These are phyloP conservation scores for Urtica urens DNA, from an alignment of 306 rosid genomes.

Conservation along the genomic window DNA sequence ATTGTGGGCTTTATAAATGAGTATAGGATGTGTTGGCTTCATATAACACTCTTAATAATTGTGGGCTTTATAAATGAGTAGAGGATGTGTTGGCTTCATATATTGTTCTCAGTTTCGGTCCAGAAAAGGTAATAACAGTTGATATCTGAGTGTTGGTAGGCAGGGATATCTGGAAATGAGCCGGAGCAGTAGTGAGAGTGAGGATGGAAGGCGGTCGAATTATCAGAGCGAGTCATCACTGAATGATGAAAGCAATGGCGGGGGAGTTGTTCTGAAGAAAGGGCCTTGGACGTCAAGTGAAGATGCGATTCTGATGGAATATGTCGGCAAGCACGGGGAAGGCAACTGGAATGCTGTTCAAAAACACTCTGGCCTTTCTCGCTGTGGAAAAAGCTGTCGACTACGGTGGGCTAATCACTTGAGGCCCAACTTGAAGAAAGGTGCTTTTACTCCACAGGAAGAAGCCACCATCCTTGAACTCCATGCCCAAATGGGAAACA, in stretches of 20 bases:
- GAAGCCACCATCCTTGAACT: constrained; percentile 70
- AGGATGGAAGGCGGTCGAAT: constrained; percentile 34
- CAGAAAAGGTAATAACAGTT: neutral
- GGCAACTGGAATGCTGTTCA: constrained; percentile 99
- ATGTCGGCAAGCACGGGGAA: constrained; percentile 85
- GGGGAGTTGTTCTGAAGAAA: constrained; percentile 57
- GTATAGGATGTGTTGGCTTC: neutral
- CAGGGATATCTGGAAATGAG: constrained; percentile 40
- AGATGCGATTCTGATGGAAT: constrained; percentile 79
- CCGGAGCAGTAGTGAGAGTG: constrained; percentile 34
- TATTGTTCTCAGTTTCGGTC: too few species aligned
- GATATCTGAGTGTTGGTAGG: constrained; percentile 27
- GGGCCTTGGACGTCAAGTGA: constrained; percentile 96
- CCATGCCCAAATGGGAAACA: constrained; percentile 88
- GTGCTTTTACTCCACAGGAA: constrained; percentile 72
- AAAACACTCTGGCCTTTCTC: constrained; percentile 76
- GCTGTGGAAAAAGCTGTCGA: constrained; percentile 97
- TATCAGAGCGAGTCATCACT: constrained; percentile 35
- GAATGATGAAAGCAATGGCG: constrained; percentile 47
- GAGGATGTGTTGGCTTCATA: neutral
- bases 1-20: too few species aligned
- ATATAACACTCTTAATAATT: neutral
- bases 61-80: too few species aligned
- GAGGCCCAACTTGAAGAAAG: constrained; percentile 95
- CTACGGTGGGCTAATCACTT: constrained; percentile 97